These are phyloP conservation scores for Wickerhamiella sergipiensis DNA, from an alignment of 805 yeast species.

Conservation along the genomic window DNA sequence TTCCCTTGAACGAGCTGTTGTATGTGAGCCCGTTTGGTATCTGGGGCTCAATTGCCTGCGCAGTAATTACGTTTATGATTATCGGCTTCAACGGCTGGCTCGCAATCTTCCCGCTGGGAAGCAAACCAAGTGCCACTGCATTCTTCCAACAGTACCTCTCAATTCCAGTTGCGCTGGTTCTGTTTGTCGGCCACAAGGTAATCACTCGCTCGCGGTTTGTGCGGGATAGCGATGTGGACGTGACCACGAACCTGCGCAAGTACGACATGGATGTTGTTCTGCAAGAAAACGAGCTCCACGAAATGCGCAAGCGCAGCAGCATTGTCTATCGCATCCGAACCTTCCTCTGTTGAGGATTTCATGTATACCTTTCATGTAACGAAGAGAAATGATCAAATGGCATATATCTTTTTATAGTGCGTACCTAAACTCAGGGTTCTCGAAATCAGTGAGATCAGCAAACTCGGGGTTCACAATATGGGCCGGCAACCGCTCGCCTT, in stretches of 20 bases:
- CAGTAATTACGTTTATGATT: slow-evolving; percentile 42
- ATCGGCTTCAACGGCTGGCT: slow-evolving; percentile 71
- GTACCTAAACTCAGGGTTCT: slow-evolving; percentile 41
- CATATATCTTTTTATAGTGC: background rate
- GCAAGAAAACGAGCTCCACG: slow-evolving; percentile 11
- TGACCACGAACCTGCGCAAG: slow-evolving; percentile 1
- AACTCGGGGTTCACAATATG: slow-evolving; percentile 26
- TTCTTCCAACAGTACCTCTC: slow-evolving; percentile 46
- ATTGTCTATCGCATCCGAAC: background rate
- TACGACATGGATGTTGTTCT: slow-evolving; percentile 11
- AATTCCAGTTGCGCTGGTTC: slow-evolving; percentile 21
- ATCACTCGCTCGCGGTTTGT: slow-evolving; percentile 1
- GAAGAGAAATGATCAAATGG: too few species aligned
- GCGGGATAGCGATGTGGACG: background rate
- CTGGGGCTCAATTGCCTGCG: slow-evolving; percentile 53
- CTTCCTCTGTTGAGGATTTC: background rate
- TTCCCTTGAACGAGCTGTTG: slow-evolving; percentile 52
- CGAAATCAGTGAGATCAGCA: slow-evolving; percentile 38
- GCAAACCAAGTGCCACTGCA: slow-evolving; percentile 21
- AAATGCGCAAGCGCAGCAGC: background rate
- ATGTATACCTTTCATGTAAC: too few species aligned
- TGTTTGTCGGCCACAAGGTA: slow-evolving; percentile 11
- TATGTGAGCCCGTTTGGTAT: slow-evolving; percentile 58
- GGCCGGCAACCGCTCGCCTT: slow-evolving; percentile 10
- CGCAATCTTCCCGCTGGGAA: slow-evolving; percentile 56